Base-by-base conservation (phyloP, 805 yeast species). In the Candida taoyuanica region DNA sequence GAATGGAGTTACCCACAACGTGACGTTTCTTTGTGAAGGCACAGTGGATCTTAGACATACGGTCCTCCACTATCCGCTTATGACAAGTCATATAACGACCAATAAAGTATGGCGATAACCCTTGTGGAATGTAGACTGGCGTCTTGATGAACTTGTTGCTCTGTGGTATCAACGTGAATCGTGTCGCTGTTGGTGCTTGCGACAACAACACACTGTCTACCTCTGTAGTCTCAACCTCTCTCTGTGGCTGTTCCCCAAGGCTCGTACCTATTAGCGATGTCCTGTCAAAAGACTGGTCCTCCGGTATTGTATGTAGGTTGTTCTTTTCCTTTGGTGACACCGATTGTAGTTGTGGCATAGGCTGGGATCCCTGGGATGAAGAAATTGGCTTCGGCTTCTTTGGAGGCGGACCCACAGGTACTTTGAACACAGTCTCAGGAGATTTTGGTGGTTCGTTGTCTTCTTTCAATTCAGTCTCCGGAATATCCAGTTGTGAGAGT, bases 1-100 rank as follows among this genome's bases (percentile, higher is more conserved):
- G 75, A 4, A 80, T 69, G 23, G 77, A 67, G 21, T 67, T 64
- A 12, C 73, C 71, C 4, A 76, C 72, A 0, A 78, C 78, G 53
- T 81, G 86, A 41, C 87, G 67, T 42, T 77, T 73, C 51, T 76
- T 76, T 38, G 69, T 51, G 12, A 91, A 65, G 21, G 78, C 63
- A 58, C 96, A 88, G 60, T 93, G 98, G 1, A 81, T 68, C 47
- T 87, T 85, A 3, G 97, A 89, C 50, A 91, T 72, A 32, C 96
- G 63, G 49, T 73, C 82, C 48, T 89, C 96, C 23, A 73, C 65
- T 14, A 85, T 73, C 30, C 66, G 67, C 24, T 75, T 70, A 53
- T 84, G 78, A 43, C 85, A 74, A 3, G 70, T 74, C 16, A 70
- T 74, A 17, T 74, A 72, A 25, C 98, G 67, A 2, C 98, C 98